Evolutionary conservation across 192 early-diverging fungal species (phyloP).

Genomic region (Radiomyces spectabilis): DNA sequence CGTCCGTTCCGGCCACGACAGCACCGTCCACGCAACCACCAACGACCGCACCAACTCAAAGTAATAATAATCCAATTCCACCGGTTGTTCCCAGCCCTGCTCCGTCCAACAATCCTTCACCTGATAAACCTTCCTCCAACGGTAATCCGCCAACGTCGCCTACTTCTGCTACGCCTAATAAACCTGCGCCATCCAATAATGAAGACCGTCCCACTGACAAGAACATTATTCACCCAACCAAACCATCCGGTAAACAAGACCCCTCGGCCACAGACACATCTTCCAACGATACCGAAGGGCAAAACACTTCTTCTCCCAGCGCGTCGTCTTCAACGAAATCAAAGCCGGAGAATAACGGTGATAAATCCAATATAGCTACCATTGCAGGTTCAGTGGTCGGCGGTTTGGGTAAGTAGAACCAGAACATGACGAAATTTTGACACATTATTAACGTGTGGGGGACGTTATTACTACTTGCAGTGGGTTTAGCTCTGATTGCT

Average conservation of each 20-base stretch:
- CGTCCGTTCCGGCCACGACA: slow-evolving; percentile 3
- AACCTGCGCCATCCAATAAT: neutral
- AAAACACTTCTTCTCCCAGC: neutral
- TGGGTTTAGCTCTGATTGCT: slow-evolving; percentile 27
- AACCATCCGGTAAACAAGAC: too few species aligned
- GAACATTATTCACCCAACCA: neutral
- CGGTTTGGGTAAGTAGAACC: slow-evolving; percentile 11
- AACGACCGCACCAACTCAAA: neutral
- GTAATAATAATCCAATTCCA: neutral
- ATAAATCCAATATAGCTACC: neutral
- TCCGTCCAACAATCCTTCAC: neutral
- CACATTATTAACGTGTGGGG: neutral
- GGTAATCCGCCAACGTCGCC: neutral
- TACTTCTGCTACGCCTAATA: neutral
- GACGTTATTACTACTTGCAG: neutral
- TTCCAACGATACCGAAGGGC: too few species aligned
- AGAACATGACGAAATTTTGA: too few species aligned
- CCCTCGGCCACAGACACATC: neutral
- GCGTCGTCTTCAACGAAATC: too few species aligned
- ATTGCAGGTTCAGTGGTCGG: slow-evolving; percentile 15
- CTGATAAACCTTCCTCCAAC: neutral
- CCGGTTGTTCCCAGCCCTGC: neutral
- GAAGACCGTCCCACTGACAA: neutral
- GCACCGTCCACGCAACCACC: neutral
- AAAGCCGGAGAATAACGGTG: too few species aligned